Base-by-base conservation (phyloP, 495 filamentous ascomycete species). In the Hypoxylon rickii region DNA sequence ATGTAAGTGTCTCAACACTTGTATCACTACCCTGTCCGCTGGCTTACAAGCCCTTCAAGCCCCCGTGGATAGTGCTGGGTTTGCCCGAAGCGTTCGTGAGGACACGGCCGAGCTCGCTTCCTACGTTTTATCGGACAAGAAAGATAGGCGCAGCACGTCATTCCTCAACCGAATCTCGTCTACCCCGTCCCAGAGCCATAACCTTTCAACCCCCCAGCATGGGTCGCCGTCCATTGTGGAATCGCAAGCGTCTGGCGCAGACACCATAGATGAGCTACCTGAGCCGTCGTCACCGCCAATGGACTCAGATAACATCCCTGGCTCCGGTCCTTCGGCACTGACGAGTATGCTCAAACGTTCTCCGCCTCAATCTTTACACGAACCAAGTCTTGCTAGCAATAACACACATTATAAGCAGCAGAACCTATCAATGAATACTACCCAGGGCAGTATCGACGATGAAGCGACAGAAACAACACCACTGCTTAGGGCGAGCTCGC, bases 31-130 rank as follows among this genome's bases (percentile, higher is more conserved):
- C 3, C 40, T 46, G 38, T 44, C 36, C 16, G 43, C 32, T 33
- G 29, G 24, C 53, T 63, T 70, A 66, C 71, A 44, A 20, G 39
- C 18, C 50, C 38, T 13, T 13, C 21, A 49, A 76, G 74, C 70
- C 26, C 71, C 76, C 3, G 55, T 79, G 74, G 89, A 95, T 63
- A 83, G 79, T 56, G 80, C 83, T 5, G 84, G 88, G 48, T 88
- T 89, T 71, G 84, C 88, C 17, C 80, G 84, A 36, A 88, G 83
- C 51, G 88, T 98, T 10, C 86, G 94, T 46, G 89, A 96, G 68
- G 86, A 96, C 65, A 96, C 94, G 1, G 91, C 91, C 24, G 90
- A 96, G 68, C 81, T 98, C 26, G 93, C 94, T 18, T 89, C 83
- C 4, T 89, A 89, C 58, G 88, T 88, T n/a, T 77, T 97, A 24